These are phyloP conservation scores for Monosporascus sp. DNA, from an alignment of 2,329 filamentous ascomycete genomes.

Conservation along the genomic window DNA sequence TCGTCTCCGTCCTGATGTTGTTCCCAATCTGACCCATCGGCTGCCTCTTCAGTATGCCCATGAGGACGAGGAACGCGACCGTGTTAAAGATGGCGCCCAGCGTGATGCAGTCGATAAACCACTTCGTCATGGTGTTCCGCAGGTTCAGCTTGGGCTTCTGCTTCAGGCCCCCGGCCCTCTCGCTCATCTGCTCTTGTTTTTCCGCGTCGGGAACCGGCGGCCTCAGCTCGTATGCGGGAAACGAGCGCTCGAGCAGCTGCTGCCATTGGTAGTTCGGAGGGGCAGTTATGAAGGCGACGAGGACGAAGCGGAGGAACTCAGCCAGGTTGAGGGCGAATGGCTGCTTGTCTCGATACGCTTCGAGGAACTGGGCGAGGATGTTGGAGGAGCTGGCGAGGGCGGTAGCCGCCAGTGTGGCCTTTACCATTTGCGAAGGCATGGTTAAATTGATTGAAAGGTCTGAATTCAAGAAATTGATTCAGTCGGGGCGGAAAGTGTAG, in stretches of 20 bases:
- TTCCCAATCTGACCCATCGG: slow-evolving; percentile 27
- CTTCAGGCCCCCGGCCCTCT: slow-evolving; percentile 7
- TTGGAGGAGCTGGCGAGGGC: slow-evolving; percentile 49
- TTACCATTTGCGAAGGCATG: slow-evolving; percentile 47
- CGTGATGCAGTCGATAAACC: slow-evolving; percentile 47
- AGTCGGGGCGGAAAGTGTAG: too few species aligned
- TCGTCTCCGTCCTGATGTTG: slow-evolving; percentile 38
- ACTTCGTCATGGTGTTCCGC: slow-evolving; percentile 40
- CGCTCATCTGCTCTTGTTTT: slow-evolving; percentile 13
- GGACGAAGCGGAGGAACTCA: slow-evolving; percentile 49
- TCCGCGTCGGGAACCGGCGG: slow-evolving; percentile 19
- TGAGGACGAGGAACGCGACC: slow-evolving; percentile 40
- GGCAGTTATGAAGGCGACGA: slow-evolving; percentile 46
- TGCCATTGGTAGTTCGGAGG: slow-evolving; percentile 57
- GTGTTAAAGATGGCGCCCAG: slow-evolving; percentile 42
- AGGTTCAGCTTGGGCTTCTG: slow-evolving; percentile 31
- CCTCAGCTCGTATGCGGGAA: slow-evolving; percentile 38
- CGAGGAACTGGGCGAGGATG: slow-evolving; percentile 48
- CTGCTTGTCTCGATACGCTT: slow-evolving; percentile 38
- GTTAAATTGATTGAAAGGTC: slow-evolving; percentile 4
- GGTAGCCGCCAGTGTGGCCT: slow-evolving; percentile 48
- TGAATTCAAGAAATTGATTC: not conserved
- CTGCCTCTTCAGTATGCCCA: slow-evolving; percentile 41
- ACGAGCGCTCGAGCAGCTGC: slow-evolving; percentile 45
- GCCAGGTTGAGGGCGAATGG: slow-evolving; percentile 41